Evolutionary conservation across 140 eudicot species (phyloP), one percentile per base, ranked within the genome.

Genomic region (Flaveria floridana): DNA sequence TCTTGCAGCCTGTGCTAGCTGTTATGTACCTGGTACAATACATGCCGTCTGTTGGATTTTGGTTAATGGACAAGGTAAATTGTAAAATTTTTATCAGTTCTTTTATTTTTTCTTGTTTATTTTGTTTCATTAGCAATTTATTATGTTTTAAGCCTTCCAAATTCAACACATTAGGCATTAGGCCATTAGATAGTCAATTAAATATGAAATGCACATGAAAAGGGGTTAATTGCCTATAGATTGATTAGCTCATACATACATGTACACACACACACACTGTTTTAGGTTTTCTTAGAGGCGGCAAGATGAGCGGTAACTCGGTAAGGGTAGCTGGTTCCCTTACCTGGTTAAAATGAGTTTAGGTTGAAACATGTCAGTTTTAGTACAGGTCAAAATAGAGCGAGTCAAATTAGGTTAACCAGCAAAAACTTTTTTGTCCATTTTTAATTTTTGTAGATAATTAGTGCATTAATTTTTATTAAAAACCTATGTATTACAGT

Each of bases 41-140:
- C 85, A 76, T 87, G 84, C 97, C 99, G 9, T 76, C 89, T 2
- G 78, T 94, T 76, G 99, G 99, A 70, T 91, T 72, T 77, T 94
- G 99, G 99, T 91, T 94, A 46, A 94, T 94, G 97, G 99, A 94
- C 82, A 94, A 94, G 99, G 99, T 94, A 89, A 21, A 21, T 21
- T 21, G 23, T 21, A 21, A 50, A 30, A 0, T 21, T 71, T 11
- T 7, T 81, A 55, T 75, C 28, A 34, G n/a, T 15, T n/a, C 20
- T 13, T 48, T 15, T 52, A 1, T 52, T 10, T 42, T 67, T 20
- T 12, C 18, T 6, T 41, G 9, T 42, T 42, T 42, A 42, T 30
- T 34, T 34, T 34, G 25, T 16, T 61, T 70, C 2, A 23, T 41
- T 56, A 41, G 34, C 37, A 30, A n/a, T 13, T 48, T 26, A 65